A percentile compares a stretch with the other conserved stretches of the same genome.
phyloP scores from a whole-genome alignment of 2,329 filamentous ascomycete species.

The Fusarium sulawesiense region DNA sequence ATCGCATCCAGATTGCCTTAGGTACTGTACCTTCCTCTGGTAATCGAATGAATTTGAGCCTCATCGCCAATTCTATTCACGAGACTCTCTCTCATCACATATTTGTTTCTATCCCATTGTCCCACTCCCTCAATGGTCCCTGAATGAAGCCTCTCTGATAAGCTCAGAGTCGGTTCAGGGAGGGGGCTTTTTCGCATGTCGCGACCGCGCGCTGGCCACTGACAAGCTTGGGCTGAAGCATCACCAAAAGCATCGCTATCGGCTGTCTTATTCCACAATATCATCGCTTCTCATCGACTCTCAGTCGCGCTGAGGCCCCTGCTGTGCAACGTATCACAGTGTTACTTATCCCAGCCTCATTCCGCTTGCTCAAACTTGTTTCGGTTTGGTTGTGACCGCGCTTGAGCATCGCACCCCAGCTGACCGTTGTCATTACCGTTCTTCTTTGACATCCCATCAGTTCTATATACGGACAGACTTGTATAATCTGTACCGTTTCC shows the following conservation, averaged over 20 bases:
- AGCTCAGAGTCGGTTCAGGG: conserved; percentile 39
- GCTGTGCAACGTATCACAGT: conserved; percentile 36
- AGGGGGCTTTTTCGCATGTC: conserved; percentile 42
- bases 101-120: not conserved
- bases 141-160: conserved; percentile 43
- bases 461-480: conserved; percentile 15
- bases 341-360: conserved; percentile 33
- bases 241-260: conserved; percentile 20
- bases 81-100: not conserved
- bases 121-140: conserved; percentile 21
- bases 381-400: conserved; percentile 14
- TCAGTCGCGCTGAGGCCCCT: conserved; percentile 10
- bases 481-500: not conserved
- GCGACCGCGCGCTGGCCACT: conserved; percentile 33
- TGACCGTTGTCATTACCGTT: conserved; percentile 20
- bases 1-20: conserved; percentile 31
- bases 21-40: not conserved
- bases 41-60: conserved; percentile 7
- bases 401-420: conserved; percentile 18
- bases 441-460: conserved; percentile 12
- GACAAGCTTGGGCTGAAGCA: conserved; percentile 35
- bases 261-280: conserved; percentile 1
- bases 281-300: conserved; percentile 14
- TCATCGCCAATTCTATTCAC: conserved; percentile 10
- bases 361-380: conserved; percentile 26